Percentiles rank a stretch among this genome's conserved stretches.
phyloP scores from a whole-genome alignment of 1,139 yeast genomes.

The Saccharomyces hybrid region DNA sequence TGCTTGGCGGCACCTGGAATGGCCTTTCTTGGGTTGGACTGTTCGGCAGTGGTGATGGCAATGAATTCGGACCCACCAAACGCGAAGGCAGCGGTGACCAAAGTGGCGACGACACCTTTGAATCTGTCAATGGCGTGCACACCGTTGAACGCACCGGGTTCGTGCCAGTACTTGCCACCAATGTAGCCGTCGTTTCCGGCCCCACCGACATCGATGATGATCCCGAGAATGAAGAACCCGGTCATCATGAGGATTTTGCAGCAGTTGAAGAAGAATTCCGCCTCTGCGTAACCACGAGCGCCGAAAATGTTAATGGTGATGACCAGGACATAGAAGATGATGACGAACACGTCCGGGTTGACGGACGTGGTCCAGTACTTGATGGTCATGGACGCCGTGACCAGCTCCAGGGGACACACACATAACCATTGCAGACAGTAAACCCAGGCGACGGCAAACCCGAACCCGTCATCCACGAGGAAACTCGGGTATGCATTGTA shows the following conservation, averaged over 20 bases:
- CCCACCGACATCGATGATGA: slow-evolving; percentile 57
- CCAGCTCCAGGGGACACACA: slow-evolving; percentile 66
- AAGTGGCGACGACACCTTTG: slow-evolving; percentile 77
- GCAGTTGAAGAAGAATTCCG: slow-evolving; percentile 54
- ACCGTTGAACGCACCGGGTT: slow-evolving; percentile 49
- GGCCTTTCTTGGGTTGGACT: slow-evolving; percentile 66
- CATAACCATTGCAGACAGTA: slow-evolving; percentile 77
- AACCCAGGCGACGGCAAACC: slow-evolving; percentile 74
- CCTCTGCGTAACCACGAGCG: slow-evolving; percentile 67
- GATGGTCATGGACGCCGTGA: slow-evolving; percentile 67
- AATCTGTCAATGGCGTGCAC: slow-evolving; percentile 33
- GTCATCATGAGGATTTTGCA: slow-evolving; percentile 54
- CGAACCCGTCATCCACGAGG: slow-evolving; percentile 66
- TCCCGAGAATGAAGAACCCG: slow-evolving; percentile 58
- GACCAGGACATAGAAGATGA: slow-evolving; percentile 52
- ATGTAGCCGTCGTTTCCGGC: slow-evolving; percentile 55
- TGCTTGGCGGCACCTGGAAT: slow-evolving; percentile 70
- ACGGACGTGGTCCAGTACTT: slow-evolving; percentile 40
- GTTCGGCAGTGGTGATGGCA: slow-evolving; percentile 87
- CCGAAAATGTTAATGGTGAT: slow-evolving; percentile 57
- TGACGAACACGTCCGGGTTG: slow-evolving; percentile 61
- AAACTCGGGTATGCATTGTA: slow-evolving; percentile 63
- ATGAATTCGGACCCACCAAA: slow-evolving; percentile 79
- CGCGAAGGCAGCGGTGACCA: slow-evolving; percentile 81
- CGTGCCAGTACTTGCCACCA: slow-evolving; percentile 54